A percentile compares a stretch with the other conserved stretches of the same genome.
These are phyloP conservation scores for Coemansia erecta DNA, from an alignment of 192 early-diverging fungal species.

Conservation along the genomic window DNA sequence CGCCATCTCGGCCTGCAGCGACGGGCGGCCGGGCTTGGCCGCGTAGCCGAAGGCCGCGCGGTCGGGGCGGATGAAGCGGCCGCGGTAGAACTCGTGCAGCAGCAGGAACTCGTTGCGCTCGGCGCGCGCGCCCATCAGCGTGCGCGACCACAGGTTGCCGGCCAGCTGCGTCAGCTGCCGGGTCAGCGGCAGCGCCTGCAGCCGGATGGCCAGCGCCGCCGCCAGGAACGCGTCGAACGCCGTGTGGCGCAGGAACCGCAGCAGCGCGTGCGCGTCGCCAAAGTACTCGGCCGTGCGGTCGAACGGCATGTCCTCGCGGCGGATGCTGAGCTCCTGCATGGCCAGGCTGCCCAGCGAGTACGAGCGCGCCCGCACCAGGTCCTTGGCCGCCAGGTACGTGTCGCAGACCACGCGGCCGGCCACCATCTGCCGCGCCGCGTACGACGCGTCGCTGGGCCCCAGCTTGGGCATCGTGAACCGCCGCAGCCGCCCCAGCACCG, in stretches of 20 bases:
- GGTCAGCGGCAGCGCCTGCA: slow-evolving; percentile 88
- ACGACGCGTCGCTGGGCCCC: slow-evolving; percentile 75
- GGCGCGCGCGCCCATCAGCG: slow-evolving; percentile 83
- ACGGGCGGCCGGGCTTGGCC: not conserved
- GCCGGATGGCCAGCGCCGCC: slow-evolving; percentile 78
- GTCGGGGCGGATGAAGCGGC: slow-evolving; percentile 92
- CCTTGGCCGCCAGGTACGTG: slow-evolving; percentile 85
- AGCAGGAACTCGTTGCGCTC: slow-evolving; percentile 95
- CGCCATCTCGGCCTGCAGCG: slow-evolving; percentile 29
- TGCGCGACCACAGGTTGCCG: slow-evolving; percentile 93
- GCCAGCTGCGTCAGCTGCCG: slow-evolving; percentile 89
- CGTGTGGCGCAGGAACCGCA: slow-evolving; percentile 74
- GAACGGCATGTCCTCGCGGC: slow-evolving; percentile 80
- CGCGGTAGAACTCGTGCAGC: slow-evolving; percentile 92
- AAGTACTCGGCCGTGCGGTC: slow-evolving; percentile 75
- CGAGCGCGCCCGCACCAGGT: slow-evolving; percentile 80
- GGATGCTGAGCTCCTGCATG: slow-evolving; percentile 68
- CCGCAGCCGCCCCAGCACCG: slow-evolving; percentile 79
- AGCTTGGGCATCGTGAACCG: slow-evolving; percentile 83
- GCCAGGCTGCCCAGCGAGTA: slow-evolving; percentile 82
- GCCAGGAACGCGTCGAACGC: slow-evolving; percentile 80
- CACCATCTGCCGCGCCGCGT: slow-evolving; percentile 70
- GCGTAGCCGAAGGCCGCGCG: slow-evolving; percentile 46
- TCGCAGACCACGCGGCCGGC: slow-evolving; percentile 90
- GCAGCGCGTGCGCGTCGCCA: slow-evolving; percentile 50